Base-by-base conservation (phyloP, 345 rosid genomes). In the Brassica nigra region DNA sequence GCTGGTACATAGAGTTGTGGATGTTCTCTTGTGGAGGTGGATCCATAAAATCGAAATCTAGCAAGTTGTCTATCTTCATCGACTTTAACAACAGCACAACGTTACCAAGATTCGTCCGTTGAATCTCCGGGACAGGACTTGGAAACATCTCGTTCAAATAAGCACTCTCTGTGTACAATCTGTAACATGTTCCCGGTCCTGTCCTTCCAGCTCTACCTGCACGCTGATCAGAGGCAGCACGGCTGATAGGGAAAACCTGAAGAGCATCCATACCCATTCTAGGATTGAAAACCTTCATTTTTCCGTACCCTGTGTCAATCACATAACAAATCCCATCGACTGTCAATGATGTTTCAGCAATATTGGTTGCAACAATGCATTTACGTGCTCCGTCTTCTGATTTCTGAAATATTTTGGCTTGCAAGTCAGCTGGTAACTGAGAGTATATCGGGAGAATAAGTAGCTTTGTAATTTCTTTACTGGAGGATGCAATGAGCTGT, bases 201-300 rank as follows among this genome's bases (percentile, higher is more conserved):
- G 99, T 95, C 86, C 99, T 89, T 66, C 99, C 99, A 58, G 98
- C 99, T 76, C 99, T 93, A 67, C 99, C 99, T 12, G 98, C 89
- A 64, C 97, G 99, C 80, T 95, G 99, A 74, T 95, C 97, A 34
- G 99, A 90, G 73, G 96, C 98, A 47, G 99, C 98, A 61, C 92
- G 98, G 68, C 97, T 95, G 14, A 86, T 89, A 2, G 99, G 99
- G 78, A 92, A 93, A 68, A 95, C 96, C 79, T 93, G 99, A 47
- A 95, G 96, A 33, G 99, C 97, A 83, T 95, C 99, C 99, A 95
- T 95, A 81, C 97, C 98, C 99, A 95, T 93, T 85, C 90, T 88
- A n/a, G 99, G 98, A 80, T 95, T 95, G 85, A 92, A 95, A 70
- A 93, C 98, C 83, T 95, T 95, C 99, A 95, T 95, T 82, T 92